Evolutionary conservation across 2,329 filamentous ascomycete species (phyloP).

Genomic region (Graphium sp.): DNA sequence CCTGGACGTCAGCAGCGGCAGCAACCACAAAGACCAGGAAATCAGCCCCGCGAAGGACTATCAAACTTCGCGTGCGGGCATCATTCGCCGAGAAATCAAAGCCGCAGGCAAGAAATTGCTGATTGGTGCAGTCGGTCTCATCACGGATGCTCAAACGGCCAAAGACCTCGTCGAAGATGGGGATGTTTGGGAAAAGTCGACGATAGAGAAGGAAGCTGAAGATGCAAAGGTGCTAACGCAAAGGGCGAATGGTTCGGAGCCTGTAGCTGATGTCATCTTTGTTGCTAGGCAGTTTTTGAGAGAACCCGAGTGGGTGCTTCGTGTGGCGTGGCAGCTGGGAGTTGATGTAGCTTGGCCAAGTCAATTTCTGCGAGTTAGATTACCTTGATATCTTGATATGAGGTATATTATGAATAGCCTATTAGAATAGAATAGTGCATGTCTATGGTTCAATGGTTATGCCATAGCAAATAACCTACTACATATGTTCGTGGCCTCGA

Average conservation of each 20-base stretch:
- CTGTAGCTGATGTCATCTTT: conserved; percentile 66
- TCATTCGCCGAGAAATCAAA: conserved; percentile 49
- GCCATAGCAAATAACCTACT: too few species aligned
- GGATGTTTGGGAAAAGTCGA: too few species aligned
- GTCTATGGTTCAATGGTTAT: too few species aligned
- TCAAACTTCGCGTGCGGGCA: conserved; percentile 57
- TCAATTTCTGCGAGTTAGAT: too few species aligned
- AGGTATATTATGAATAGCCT: too few species aligned
- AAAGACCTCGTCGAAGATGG: conserved; percentile 36
- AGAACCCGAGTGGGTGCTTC: conserved; percentile 64
- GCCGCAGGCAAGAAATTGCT: conserved; percentile 32
- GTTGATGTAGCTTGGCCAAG: too few species aligned
- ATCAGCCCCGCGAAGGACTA: conserved; percentile 47
- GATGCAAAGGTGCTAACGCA: conserved; percentile 20
- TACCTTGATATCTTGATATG: too few species aligned
- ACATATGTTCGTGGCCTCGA: too few species aligned
- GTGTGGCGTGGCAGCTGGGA: conserved; percentile 54
- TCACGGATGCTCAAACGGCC: conserved; percentile 54
- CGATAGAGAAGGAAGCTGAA: conserved; percentile 20
- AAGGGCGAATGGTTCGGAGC: too few species aligned
- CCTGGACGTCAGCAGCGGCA: conserved; percentile 66
- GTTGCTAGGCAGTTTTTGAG: conserved; percentile 64
- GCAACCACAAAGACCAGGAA: conserved; percentile 45
- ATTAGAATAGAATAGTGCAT: too few species aligned
- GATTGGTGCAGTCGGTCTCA: conserved; percentile 60